These are phyloP conservation scores for Aspergillus novoparasiticus DNA, from an alignment of 2,329 filamentous ascomycete species.

Conservation along the genomic window DNA sequence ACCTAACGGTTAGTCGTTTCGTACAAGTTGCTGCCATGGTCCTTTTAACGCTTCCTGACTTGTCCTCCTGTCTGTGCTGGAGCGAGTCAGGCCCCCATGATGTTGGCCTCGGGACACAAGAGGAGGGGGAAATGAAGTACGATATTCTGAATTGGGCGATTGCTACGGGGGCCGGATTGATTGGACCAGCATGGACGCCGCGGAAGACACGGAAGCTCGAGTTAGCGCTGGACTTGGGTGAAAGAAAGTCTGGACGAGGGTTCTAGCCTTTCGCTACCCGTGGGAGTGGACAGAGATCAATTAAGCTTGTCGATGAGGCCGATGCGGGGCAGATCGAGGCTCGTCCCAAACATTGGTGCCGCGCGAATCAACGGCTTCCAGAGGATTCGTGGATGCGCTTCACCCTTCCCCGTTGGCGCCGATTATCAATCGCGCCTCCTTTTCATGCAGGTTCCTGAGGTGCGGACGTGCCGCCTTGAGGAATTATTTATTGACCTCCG, in stretches of 20 bases:
- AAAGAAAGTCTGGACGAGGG: not conserved
- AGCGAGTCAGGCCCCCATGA: constrained; percentile 5
- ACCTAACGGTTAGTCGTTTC: constrained; percentile 14
- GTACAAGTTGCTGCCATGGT: not conserved
- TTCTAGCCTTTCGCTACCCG: constrained; percentile 9
- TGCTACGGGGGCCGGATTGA: constrained; percentile 7
- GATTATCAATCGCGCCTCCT: constrained; percentile 16
- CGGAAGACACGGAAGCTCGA: not conserved
- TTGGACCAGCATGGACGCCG: constrained; percentile 6
- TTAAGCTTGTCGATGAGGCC: constrained; percentile 24
- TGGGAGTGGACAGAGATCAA: constrained; percentile 15
- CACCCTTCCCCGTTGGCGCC: constrained; percentile 18
- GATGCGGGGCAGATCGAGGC: constrained; percentile 28
- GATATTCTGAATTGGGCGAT: constrained; percentile 3
- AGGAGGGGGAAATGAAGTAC: constrained; percentile 3
- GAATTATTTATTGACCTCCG: not conserved
- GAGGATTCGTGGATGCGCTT: constrained; percentile 15
- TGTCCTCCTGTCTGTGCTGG: constrained; percentile 7
- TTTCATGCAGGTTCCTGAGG: constrained; percentile 21
- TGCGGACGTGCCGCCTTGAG: not conserved
- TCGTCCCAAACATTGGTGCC: constrained; percentile 15
- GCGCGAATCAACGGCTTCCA: constrained; percentile 19
- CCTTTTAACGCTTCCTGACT: constrained; percentile 3
- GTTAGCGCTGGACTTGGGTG: not conserved
- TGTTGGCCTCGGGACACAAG: not conserved